These are phyloP conservation scores for Teratosphaeria nubilosa DNA, from an alignment of 2,329 filamentous ascomycete genomes.

Conservation along the genomic window DNA sequence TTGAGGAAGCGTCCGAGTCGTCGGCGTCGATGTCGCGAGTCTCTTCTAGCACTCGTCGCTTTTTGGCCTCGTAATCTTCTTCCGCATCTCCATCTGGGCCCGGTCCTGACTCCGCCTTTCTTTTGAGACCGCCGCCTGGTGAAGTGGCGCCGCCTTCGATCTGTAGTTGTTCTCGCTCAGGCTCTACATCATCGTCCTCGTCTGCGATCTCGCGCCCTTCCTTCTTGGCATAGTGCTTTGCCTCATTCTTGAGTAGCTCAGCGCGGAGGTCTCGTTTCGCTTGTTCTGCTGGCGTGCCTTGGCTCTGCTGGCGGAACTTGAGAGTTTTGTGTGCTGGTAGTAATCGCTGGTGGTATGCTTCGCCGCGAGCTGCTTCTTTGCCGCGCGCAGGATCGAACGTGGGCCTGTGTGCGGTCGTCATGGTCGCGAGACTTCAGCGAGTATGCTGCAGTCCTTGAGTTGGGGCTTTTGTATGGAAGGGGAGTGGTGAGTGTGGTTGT, in stretches of 20 bases:
- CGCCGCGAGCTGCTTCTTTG: slow-evolving; percentile 87
- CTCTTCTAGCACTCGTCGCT: slow-evolving; percentile 77
- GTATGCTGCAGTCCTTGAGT: background rate
- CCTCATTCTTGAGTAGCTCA: slow-evolving; percentile 82
- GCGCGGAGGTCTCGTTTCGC: slow-evolving; percentile 70
- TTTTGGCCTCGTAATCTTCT: slow-evolving; percentile 66
- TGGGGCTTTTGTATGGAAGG: background rate
- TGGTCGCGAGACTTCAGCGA: slow-evolving; percentile 17
- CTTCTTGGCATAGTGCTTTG: slow-evolving; percentile 77
- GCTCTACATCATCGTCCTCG: slow-evolving; percentile 10
- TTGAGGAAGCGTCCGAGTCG: slow-evolving; percentile 48
- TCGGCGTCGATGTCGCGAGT: slow-evolving; percentile 73
- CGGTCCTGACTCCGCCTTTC: slow-evolving; percentile 45
- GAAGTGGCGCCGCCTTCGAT: slow-evolving; percentile 34
- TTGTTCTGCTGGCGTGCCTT: slow-evolving; percentile 70
- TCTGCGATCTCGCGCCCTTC: slow-evolving; percentile 48
- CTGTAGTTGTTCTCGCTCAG: slow-evolving; percentile 26
- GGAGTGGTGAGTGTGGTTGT: background rate
- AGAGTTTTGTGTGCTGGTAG: slow-evolving; percentile 88
- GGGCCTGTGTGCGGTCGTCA: slow-evolving; percentile 60
- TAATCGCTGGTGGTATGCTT: slow-evolving; percentile 91
- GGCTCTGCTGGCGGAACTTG: slow-evolving; percentile 80
- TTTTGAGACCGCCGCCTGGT: slow-evolving; percentile 44
- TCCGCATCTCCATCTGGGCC: slow-evolving; percentile 41
- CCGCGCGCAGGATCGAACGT: slow-evolving; percentile 94